phyloP scores from a whole-genome alignment of 805 yeast species.

The Kuraishia floccosa region DNA sequence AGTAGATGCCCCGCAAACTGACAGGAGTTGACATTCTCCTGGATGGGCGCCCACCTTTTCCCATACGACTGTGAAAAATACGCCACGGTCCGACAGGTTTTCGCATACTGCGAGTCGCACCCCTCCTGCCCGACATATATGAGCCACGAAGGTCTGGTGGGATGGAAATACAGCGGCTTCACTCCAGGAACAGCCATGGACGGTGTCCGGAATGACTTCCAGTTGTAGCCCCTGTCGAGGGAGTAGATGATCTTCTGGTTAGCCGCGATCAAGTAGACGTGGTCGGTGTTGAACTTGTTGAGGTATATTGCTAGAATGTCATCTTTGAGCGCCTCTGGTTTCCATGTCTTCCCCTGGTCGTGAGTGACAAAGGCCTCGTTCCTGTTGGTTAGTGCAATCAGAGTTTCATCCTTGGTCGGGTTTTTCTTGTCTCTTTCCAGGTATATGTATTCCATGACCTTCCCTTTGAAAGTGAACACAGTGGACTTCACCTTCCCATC shows the following conservation, averaged over 20 bases:
- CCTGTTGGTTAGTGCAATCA: conserved; percentile 46
- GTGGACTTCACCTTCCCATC: conserved; percentile 30
- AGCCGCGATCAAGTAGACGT: conserved; percentile 39
- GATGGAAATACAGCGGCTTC: conserved; percentile 50
- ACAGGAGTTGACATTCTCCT: conserved; percentile 50
- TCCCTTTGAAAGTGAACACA: conserved; percentile 39
- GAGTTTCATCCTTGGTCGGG: conserved; percentile 42
- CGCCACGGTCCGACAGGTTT: conserved; percentile 44
- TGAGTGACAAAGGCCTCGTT: conserved; percentile 54
- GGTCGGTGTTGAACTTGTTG: conserved; percentile 44
- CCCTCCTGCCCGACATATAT: conserved; percentile 58
- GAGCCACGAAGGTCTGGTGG: conserved; percentile 43
- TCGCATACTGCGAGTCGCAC: conserved; percentile 34
- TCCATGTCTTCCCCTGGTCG: conserved; percentile 53
- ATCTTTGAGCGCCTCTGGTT: conserved; percentile 29
- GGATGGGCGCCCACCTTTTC: conserved; percentile 40
- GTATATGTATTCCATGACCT: conserved; percentile 45
- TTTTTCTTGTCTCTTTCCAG: conserved; percentile 36
- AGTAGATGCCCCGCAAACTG: conserved; percentile 46
- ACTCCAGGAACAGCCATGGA: conserved; percentile 28
- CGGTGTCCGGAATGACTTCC: conserved; percentile 43
- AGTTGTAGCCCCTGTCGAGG: conserved; percentile 54
- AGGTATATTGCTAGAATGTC: conserved; percentile 40
- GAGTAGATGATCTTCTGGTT: conserved; percentile 44
- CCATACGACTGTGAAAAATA: conserved; percentile 63